phyloP scores from a whole-genome alignment of 371 early-diverging fungal species.

The Saksenaea oblongispora region DNA sequence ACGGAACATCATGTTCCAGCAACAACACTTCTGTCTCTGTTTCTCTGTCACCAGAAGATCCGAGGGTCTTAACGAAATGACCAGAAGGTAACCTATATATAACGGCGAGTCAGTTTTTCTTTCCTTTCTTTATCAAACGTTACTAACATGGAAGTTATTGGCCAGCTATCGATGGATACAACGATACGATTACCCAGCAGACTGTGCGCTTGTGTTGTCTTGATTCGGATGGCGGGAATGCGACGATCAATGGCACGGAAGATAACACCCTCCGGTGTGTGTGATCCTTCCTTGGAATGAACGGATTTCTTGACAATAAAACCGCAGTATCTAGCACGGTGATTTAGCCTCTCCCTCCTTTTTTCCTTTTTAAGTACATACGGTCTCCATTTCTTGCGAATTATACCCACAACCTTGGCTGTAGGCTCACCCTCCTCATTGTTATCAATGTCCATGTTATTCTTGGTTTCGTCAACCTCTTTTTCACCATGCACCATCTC shows the following conservation, averaged over 20 bases:
- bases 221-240: conserved; percentile 89
- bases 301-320: conserved; percentile 81
- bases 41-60: conserved; percentile 88
- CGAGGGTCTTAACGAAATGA: conserved; percentile 90
- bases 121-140: background rate
- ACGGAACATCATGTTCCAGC: conserved; percentile 95
- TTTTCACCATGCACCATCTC: conserved; percentile 49
- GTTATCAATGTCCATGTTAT: conserved; percentile 27
- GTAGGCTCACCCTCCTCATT: conserved; percentile 62
- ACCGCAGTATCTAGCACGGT: conserved; percentile 70
- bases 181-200: conserved; percentile 85
- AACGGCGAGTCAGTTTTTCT: background rate
- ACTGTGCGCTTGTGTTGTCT: conserved; percentile 82
- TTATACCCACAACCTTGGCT: conserved; percentile 89
- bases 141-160: conserved; percentile 65
- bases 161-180: conserved; percentile 92
- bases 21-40: conserved; percentile 96
- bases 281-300: conserved; percentile 51
- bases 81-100: conserved; percentile 71
- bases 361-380: conserved; percentile 25
- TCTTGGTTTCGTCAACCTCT: conserved; percentile 25
- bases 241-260: conserved; percentile 91
- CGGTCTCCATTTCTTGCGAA: conserved; percentile 93
- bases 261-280: conserved; percentile 56
- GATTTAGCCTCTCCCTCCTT: background rate